Percentiles rank a stretch among this genome's conserved stretches.
phyloP scores from a whole-genome alignment of 2,329 filamentous ascomycete genomes.

The Teratosphaeriaceae sp. region DNA sequence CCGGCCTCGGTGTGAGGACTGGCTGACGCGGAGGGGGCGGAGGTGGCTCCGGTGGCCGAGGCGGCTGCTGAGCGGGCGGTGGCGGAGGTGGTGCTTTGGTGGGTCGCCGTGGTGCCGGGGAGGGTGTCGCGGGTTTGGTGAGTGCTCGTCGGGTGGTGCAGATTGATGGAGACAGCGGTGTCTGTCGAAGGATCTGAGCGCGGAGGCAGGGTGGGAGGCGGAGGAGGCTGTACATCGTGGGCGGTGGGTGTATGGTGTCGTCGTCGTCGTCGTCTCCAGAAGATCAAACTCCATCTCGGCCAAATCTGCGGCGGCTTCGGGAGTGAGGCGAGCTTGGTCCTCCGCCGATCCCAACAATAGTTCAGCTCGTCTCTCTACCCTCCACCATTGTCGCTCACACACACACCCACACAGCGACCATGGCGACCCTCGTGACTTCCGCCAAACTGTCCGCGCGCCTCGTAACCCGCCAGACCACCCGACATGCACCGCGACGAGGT shows the following conservation, averaged over 20 bases:
- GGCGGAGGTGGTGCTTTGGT: not conserved
- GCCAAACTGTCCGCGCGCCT: conserved; percentile 16
- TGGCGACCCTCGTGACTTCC: conserved; percentile 23
- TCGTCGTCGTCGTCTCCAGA: conserved; percentile 2
- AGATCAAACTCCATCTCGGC: conserved; percentile 10
- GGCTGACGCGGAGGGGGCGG: too few relatives aligned
- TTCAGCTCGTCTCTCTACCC: conserved; percentile 2
- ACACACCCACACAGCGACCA: conserved; percentile 8
- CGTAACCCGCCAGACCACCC: conserved; percentile 22
- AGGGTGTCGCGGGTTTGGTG: conserved; percentile 4
- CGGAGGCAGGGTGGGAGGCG: conserved; percentile 16
- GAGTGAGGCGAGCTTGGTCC: conserved; percentile 1
- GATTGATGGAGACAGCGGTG: not conserved
- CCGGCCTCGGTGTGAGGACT: too few relatives aligned
- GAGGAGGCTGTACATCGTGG: conserved; percentile 10
- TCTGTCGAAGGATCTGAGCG: conserved; percentile 12
- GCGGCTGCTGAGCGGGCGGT: not conserved
- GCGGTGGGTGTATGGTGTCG: conserved; percentile 3
- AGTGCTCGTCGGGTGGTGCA: not conserved
- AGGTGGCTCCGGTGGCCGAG: too few relatives aligned
- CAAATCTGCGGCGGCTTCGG: conserved; percentile 6
- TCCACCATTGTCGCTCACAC: conserved; percentile 10
- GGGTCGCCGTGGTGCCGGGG: not conserved
- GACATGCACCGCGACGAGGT: conserved; percentile 24
- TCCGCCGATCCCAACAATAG: conserved; percentile 15